phyloP scores from a whole-genome alignment of 169 alveolate species.

The Plasmodium malariae region DNA sequence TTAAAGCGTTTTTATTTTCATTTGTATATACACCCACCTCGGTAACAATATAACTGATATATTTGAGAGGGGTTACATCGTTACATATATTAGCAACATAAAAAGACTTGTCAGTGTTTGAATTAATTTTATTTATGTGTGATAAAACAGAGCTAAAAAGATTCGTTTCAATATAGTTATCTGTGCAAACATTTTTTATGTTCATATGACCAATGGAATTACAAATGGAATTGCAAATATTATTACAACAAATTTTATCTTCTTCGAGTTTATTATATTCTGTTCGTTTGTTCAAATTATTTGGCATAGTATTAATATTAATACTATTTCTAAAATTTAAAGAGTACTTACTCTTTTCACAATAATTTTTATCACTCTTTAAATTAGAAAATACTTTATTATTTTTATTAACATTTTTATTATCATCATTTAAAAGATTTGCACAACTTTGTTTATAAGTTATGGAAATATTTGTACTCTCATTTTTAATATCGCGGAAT shows the following conservation, averaged over 20 bases:
- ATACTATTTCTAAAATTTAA: slow-evolving; percentile 20
- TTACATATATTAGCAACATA: slow-evolving; percentile 76
- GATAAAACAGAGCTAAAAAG: slow-evolving; percentile 60
- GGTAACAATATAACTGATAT: slow-evolving; percentile 67
- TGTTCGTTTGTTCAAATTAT: slow-evolving; percentile 15
- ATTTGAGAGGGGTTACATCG: slow-evolving; percentile 75
- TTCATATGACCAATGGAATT: slow-evolving; percentile 64
- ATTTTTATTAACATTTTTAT: slow-evolving; percentile 32
- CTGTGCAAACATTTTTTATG: slow-evolving; percentile 73
- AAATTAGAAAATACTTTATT: slow-evolving; percentile 57
- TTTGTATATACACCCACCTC: slow-evolving; percentile 76
- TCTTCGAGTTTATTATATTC: slow-evolving; percentile 31
- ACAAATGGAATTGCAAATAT: slow-evolving; percentile 66
- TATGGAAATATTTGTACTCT: slow-evolving; percentile 4
- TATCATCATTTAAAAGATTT: slow-evolving; percentile 8
- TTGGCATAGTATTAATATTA: neutral
- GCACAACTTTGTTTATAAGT: slow-evolving; percentile 22
- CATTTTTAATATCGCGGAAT: slow-evolving; percentile 31
- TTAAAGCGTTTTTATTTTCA: slow-evolving; percentile 68
- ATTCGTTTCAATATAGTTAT: slow-evolving; percentile 57
- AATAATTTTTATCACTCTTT: slow-evolving; percentile 22
- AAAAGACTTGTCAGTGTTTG: slow-evolving; percentile 70
- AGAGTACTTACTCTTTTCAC: slow-evolving; percentile 23
- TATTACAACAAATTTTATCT: slow-evolving; percentile 31
- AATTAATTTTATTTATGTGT: slow-evolving; percentile 67